These are phyloP conservation scores for Dryas integrifolia DNA, from an alignment of 331 rosid species.

Conservation along the genomic window DNA sequence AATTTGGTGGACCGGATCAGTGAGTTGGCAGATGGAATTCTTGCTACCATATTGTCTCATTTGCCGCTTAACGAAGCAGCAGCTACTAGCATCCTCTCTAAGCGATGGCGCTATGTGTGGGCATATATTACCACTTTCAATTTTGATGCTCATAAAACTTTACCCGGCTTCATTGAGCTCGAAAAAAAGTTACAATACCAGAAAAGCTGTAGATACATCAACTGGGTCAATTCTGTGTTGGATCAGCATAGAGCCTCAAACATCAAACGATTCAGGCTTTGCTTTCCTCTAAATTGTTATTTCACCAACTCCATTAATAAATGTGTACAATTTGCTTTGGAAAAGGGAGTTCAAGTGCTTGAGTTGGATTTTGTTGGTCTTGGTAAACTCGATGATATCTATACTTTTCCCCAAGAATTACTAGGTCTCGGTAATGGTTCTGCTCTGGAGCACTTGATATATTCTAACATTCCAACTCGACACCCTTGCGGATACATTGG, in stretches of 20 bases:
- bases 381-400: background rate
- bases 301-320: background rate
- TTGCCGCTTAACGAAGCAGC: background rate
- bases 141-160: background rate
- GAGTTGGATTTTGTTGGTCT: background rate
- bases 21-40: background rate
- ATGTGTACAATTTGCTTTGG: background rate
- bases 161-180: background rate
- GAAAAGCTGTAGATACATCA: background rate
- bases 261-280: background rate
- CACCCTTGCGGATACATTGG: background rate
- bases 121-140: background rate
- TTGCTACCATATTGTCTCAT: background rate
- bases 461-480: too few species aligned
- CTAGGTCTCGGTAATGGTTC: background rate
- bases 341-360: background rate
- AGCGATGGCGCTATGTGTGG: background rate
- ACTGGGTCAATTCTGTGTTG: background rate
- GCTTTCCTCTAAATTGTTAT: background rate
- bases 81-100: background rate
- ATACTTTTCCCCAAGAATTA: background rate
- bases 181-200: background rate
- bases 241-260: background rate
- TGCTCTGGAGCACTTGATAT: too few species aligned
- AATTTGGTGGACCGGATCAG: background rate